These are phyloP conservation scores for Pittosporum tobira DNA, from an alignment of 129 eudicot species.

Conservation along the genomic window DNA sequence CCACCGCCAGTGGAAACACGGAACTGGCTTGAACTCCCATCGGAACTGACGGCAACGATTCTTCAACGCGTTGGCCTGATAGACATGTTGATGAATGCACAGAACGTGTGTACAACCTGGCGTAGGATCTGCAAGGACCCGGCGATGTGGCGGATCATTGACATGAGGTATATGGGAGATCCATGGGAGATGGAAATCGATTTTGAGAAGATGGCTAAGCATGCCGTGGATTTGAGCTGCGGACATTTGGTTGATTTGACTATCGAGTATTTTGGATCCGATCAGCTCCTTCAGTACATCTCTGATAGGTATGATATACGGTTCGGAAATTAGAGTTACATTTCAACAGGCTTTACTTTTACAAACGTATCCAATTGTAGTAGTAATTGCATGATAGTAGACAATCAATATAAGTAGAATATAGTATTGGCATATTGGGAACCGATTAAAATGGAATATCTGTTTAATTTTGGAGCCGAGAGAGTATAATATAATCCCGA, in stretches of 20 bases:
- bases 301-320: slow-evolving; percentile 23
- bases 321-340: not conserved
- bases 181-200: not conserved
- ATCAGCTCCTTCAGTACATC: slow-evolving; percentile 23
- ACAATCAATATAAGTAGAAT: not conserved
- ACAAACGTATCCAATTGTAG: not conserved
- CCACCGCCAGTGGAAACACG: not conserved
- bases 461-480: no score
- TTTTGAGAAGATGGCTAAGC: slow-evolving; percentile 20
- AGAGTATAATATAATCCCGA: no score
- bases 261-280: slow-evolving; percentile 15
- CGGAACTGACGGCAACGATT: slow-evolving; percentile 16
- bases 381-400: not conserved
- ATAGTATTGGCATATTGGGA: no score
- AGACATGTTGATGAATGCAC: slow-evolving; percentile 18
- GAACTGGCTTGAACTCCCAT: slow-evolving; percentile 30
- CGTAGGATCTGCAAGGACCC: slow-evolving; percentile 19
- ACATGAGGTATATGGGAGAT: slow-evolving; percentile 2
- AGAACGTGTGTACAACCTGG: slow-evolving; percentile 29
- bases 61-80: slow-evolving; percentile 7
- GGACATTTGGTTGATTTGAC: slow-evolving; percentile 26
- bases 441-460: no score
- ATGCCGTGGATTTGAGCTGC: slow-evolving; percentile 34
- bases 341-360: no score
- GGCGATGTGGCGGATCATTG: slow-evolving; percentile 23